A percentile compares a stretch with the other conserved stretches of the same genome.
Evolutionary conservation across 78 protist species (phyloP).

Genomic region (Fonticula alba): DNA sequence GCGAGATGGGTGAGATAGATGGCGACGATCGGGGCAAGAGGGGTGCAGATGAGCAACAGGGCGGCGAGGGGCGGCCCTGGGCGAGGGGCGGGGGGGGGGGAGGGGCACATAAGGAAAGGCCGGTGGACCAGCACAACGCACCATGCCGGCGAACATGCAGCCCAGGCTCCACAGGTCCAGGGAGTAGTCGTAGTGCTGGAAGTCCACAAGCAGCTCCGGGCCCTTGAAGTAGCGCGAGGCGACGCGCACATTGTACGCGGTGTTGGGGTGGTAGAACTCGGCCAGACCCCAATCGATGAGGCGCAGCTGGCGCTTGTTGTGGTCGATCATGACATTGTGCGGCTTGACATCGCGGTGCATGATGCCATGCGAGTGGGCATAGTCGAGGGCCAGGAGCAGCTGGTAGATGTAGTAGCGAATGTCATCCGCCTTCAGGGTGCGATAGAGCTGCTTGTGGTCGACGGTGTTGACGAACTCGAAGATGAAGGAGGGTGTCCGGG

Average conservation of each 20-base stretch:
- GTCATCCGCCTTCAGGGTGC: constrained; percentile 73
- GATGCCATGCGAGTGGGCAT: constrained; percentile 83
- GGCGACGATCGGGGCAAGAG: not conserved
- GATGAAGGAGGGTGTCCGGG: constrained; percentile 76
- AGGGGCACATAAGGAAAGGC: not conserved
- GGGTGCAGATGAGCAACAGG: not conserved
- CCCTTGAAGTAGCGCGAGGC: constrained; percentile 97
- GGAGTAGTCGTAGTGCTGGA: constrained; percentile 87
- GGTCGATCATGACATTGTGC: constrained; percentile 96
- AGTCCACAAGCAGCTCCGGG: constrained; percentile 90
- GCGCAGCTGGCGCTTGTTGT: constrained; percentile 57
- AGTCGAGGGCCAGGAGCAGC: constrained; percentile 85
- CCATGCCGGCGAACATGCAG: constrained; percentile 94
- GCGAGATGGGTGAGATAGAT: not conserved
- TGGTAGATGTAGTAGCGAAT: constrained; percentile 88
- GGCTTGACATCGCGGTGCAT: constrained; percentile 90
- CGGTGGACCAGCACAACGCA: not conserved
- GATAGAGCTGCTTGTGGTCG: constrained; percentile 85
- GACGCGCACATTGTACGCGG: constrained; percentile 96
- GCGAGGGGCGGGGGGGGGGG: not conserved
- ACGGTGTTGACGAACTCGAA: constrained; percentile 86
- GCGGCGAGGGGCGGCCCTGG: not conserved
- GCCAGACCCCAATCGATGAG: constrained; percentile 99
- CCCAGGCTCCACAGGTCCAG: constrained; percentile 97
- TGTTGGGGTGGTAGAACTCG: constrained; percentile 90